Evolutionary conservation across 2,329 filamentous ascomycete species (phyloP).

Genomic region (Trichoderma aggressivum): DNA sequence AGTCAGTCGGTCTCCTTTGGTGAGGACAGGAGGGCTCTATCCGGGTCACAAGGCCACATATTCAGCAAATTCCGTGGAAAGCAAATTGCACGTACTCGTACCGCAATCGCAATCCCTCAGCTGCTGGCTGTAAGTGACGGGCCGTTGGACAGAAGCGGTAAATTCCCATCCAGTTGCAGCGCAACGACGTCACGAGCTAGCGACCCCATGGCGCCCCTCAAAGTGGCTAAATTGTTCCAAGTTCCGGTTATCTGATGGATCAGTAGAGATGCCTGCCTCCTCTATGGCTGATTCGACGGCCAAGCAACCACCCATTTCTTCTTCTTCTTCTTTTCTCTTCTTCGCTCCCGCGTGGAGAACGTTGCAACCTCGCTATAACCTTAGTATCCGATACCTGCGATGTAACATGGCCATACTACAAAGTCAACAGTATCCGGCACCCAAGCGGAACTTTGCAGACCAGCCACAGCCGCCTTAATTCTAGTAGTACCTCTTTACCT

Average conservation of each 20-base stretch:
- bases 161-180: background rate
- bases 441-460: background rate
- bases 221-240: background rate
- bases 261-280: background rate
- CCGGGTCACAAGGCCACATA: background rate
- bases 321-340: background rate
- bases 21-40: background rate
- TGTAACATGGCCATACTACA: background rate
- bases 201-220: slow-evolving; percentile 9
- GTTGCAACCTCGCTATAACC: background rate
- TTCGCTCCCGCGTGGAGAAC: background rate
- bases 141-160: background rate
- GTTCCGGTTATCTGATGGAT: background rate
- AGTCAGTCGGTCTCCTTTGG: background rate
- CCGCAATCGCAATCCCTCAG: background rate
- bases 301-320: background rate
- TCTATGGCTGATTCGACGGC: background rate
- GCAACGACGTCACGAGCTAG: slow-evolving; percentile 15
- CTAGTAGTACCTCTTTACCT: no score
- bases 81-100: no score
- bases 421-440: background rate
- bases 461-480: background rate
- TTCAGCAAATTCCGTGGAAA: background rate
- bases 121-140: background rate
- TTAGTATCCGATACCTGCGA: background rate